phyloP scores from a whole-genome alignment of 345 rosid genomes.

The Aquilaria sinensis region DNA sequence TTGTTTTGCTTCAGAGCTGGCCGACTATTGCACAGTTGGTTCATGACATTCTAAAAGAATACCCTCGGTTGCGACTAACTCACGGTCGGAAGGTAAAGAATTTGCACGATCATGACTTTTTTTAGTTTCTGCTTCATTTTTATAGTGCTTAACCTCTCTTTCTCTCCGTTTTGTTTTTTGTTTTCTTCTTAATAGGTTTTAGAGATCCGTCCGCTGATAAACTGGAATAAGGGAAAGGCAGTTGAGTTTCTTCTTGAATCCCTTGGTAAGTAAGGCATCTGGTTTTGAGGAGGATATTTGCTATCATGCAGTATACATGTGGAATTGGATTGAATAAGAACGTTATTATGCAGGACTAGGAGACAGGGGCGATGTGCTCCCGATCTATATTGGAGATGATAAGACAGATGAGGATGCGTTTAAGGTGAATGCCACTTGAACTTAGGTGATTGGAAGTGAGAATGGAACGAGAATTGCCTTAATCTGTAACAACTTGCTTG shows the following conservation, averaged over 20 bases:
- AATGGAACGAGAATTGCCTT: background rate
- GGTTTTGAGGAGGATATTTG: no score
- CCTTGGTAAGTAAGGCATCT: slow-evolving; percentile 41
- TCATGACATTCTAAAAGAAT: slow-evolving; percentile 72
- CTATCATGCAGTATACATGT: background rate
- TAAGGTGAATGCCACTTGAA: slow-evolving; percentile 37
- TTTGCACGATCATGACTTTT: no score
- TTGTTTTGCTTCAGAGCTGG: slow-evolving; percentile 54
- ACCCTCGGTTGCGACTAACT: slow-evolving; percentile 71
- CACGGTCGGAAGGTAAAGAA: slow-evolving; percentile 56
- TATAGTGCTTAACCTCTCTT: background rate
- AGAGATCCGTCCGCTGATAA: slow-evolving; percentile 91
- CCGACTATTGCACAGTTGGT: slow-evolving; percentile 70
- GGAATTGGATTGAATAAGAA: background rate
- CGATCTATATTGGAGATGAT: slow-evolving; percentile 89
- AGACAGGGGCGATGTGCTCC: slow-evolving; percentile 60
- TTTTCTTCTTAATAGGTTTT: slow-evolving; percentile 54
- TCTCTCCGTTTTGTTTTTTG: background rate
- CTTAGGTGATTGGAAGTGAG: background rate
- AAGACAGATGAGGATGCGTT: slow-evolving; percentile 91
- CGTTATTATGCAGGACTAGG: slow-evolving; percentile 42
- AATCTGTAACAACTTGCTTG: background rate
- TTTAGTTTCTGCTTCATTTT: background rate
- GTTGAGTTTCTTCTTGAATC: slow-evolving; percentile 88
- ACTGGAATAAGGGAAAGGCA: slow-evolving; percentile 98